Evolutionary conservation across 768 basidiomycete genomes (phyloP).

Genomic region (Gloeostereum incarnatum): DNA sequence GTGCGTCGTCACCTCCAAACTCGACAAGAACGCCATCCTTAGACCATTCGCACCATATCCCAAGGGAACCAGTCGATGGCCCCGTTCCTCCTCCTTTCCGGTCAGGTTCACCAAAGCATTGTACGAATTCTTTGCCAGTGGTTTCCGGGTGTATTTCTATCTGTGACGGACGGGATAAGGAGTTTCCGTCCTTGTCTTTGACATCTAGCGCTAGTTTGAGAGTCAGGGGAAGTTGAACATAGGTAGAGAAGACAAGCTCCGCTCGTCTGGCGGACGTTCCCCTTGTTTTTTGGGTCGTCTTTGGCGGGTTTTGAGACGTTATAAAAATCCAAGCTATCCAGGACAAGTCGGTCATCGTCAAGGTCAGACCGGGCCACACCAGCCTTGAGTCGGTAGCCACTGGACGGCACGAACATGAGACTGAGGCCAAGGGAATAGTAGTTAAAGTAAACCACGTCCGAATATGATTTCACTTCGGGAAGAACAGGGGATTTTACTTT

Average conservation of each 20-base stretch:
- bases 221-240: constrained; percentile 44
- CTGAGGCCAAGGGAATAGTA: constrained; percentile 76
- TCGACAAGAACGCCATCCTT: constrained; percentile 78
- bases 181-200: constrained; percentile 27
- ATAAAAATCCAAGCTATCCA: constrained; percentile 81
- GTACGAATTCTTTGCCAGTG: constrained; percentile 74
- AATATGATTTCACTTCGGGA: constrained; percentile 72
- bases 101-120: constrained; percentile 72
- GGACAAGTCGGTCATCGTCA: constrained; percentile 35
- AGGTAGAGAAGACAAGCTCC: constrained; percentile 48
- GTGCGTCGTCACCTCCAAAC: constrained; percentile 70
- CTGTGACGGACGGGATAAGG: constrained; percentile 22
- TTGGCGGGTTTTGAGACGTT: constrained; percentile 36
- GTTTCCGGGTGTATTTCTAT: constrained; percentile 39
- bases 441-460: constrained; percentile 84
- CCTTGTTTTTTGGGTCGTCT: constrained; percentile 19
- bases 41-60: constrained; percentile 93
- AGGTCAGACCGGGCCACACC: constrained; percentile 38
- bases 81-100: constrained; percentile 88
- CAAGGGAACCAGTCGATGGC: constrained; percentile 76
- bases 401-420: constrained; percentile 60
- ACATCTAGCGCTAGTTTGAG: constrained; percentile 26
- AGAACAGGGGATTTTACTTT: constrained; percentile 12
- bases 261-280: constrained; percentile 30
- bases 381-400: constrained; percentile 50